Conservation (phyloP, 495 filamentous ascomycete species). For the Aspergillus affinis region DNA sequence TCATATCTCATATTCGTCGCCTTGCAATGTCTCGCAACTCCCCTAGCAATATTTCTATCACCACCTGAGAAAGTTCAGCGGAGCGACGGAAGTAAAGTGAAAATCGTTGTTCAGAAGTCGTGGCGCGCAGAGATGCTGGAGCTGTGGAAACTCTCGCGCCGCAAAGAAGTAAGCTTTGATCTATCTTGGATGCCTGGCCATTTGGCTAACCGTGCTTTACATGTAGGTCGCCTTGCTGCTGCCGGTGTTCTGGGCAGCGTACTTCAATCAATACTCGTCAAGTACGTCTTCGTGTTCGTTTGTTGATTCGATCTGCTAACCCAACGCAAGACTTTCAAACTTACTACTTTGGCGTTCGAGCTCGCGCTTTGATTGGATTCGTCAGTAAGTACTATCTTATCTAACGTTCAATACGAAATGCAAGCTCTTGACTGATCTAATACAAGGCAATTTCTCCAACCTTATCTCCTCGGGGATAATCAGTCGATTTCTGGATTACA, state of each 20-base stretch:
- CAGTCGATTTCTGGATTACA: conserved; percentile 44
- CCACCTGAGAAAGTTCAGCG: conserved; percentile 55
- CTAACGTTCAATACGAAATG: background rate
- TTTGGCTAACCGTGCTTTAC: background rate
- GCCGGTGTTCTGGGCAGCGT: conserved; percentile 40
- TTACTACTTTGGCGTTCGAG: conserved; percentile 41
- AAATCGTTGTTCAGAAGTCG: conserved; percentile 42
- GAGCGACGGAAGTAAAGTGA: conserved; percentile 52
- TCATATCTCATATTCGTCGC: conserved; percentile 62
- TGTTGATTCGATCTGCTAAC: conserved; percentile 8
- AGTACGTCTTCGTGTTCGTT: conserved; percentile 17
- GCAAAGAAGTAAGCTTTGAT: conserved; percentile 24
- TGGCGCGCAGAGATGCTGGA: conserved; percentile 35
- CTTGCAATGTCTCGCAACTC: conserved; percentile 54
- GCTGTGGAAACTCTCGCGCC: conserved; percentile 29
- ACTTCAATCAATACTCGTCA: conserved; percentile 39
- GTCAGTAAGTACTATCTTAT: conserved; percentile 23
- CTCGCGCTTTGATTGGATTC: conserved; percentile 38
- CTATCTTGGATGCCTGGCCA: background rate
- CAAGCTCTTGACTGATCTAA: background rate
- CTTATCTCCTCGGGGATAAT: conserved; percentile 39
- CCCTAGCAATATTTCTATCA: conserved; percentile 55
- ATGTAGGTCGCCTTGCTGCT: conserved; percentile 30
- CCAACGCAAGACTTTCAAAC: conserved; percentile 29
- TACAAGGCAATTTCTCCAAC: conserved; percentile 30